Conservation (phyloP, 306 rosid species). For the Begonia loranthoides region DNA sequence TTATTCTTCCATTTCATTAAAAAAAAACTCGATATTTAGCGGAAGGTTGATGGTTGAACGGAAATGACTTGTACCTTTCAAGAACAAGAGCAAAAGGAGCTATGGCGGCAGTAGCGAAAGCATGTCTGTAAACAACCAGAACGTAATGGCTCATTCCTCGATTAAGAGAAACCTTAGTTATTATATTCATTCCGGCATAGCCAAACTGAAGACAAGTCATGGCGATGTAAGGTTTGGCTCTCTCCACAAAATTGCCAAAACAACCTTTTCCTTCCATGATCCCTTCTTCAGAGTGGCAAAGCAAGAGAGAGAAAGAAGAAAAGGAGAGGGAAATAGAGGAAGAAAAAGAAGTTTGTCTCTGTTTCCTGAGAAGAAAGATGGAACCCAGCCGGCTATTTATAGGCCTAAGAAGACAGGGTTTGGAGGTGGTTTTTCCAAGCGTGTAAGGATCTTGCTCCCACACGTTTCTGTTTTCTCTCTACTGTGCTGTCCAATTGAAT, state of each 20-base stretch:
- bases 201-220: constrained; percentile 93
- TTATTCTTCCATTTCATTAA: too few species aligned
- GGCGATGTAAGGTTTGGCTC: constrained; percentile 77
- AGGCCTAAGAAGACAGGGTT: background rate
- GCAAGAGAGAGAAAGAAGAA: background rate
- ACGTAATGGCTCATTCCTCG: constrained; percentile 93
- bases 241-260: constrained; percentile 20
- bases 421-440: too few species aligned
- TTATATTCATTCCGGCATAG: constrained; percentile 84
- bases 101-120: constrained; percentile 70
- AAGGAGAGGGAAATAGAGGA: background rate
- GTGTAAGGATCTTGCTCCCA: too few species aligned
- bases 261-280: constrained; percentile 4
- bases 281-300: background rate
- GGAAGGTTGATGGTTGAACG: too few species aligned
- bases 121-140: constrained; percentile 79
- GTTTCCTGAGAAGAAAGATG: background rate
- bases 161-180: constrained; percentile 81
- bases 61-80: constrained; percentile 37
- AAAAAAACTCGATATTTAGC: too few species aligned
- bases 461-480: too few species aligned
- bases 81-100: constrained; percentile 88
- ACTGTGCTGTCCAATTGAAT: too few species aligned
- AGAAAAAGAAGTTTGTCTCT: background rate
- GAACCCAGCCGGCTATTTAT: background rate